Evolutionary conservation across 805 yeast genomes (phyloP).

Genomic region (Aciculoconidium aculeatum): DNA sequence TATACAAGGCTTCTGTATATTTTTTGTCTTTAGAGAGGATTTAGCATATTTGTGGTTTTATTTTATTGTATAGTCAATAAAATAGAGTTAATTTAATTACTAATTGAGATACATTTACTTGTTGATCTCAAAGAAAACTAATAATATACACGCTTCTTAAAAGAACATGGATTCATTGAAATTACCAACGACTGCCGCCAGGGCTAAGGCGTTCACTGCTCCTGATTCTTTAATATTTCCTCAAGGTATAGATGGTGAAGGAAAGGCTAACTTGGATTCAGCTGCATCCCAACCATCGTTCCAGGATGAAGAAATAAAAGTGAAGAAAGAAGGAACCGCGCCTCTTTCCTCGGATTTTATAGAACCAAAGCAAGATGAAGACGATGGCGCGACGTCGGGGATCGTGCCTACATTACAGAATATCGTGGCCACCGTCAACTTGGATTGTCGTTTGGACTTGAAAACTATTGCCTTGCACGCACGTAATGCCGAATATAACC

Average conservation of each 20-base stretch:
- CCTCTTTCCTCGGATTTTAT: slow-evolving; percentile 15
- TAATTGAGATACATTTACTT: slow-evolving; percentile 38
- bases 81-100: not conserved
- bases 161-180: slow-evolving; percentile 61
- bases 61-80: slow-evolving; percentile 5
- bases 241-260: slow-evolving; percentile 37
- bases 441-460: slow-evolving; percentile 92
- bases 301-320: slow-evolving; percentile 9
- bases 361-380: slow-evolving; percentile 42
- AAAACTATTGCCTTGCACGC: slow-evolving; percentile 98
- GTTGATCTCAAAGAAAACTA: slow-evolving; percentile 24
- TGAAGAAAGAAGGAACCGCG: slow-evolving; percentile 11
- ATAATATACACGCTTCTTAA: slow-evolving; percentile 4
- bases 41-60: no score
- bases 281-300: slow-evolving; percentile 6
- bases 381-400: slow-evolving; percentile 81
- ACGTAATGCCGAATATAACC: slow-evolving; percentile 98
- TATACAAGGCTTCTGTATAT: no score
- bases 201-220: slow-evolving; percentile 68
- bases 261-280: slow-evolving; percentile 7
- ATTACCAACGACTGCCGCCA: slow-evolving; percentile 72
- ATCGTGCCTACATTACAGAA: slow-evolving; percentile 93
- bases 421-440: slow-evolving; percentile 95
- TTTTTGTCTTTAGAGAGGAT: no score
- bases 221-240: slow-evolving; percentile 61